Conservation (phyloP, 2,329 filamentous ascomycete genomes). For the Didymella exigua region DNA sequence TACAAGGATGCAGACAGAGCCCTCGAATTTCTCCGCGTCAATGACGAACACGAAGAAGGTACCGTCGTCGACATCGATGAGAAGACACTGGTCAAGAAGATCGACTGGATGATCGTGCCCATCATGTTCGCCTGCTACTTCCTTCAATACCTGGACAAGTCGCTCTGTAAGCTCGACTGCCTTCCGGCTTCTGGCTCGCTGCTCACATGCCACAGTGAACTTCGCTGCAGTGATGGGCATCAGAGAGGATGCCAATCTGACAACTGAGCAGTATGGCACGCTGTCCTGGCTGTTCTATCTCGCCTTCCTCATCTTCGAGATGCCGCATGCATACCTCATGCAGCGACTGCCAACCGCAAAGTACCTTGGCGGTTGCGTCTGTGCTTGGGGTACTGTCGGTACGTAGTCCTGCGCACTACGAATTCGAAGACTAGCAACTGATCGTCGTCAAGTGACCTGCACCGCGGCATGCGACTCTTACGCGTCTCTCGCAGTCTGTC, state of each 20-base stretch:
- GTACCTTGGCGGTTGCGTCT: slow-evolving; percentile 54
- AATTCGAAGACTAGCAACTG: not conserved
- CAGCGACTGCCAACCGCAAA: slow-evolving; percentile 61
- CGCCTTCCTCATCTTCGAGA: slow-evolving; percentile 47
- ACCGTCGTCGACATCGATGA: slow-evolving; percentile 12
- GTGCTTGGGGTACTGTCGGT: slow-evolving; percentile 54
- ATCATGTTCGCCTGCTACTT: slow-evolving; percentile 49
- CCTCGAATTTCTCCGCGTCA: slow-evolving; percentile 27
- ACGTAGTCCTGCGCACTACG: not conserved
- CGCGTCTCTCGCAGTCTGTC: slow-evolving; percentile 55
- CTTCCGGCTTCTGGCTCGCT: no score
- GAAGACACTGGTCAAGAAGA: slow-evolving; percentile 38
- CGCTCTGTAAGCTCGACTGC: slow-evolving; percentile 45
- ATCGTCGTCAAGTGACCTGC: slow-evolving; percentile 48
- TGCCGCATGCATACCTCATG: slow-evolving; percentile 56
- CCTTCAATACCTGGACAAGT: slow-evolving; percentile 51
- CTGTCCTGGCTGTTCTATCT: slow-evolving; percentile 48
- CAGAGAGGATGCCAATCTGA: slow-evolving; percentile 46
- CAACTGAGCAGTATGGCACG: slow-evolving; percentile 45
- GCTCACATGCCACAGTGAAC: slow-evolving; percentile 32
- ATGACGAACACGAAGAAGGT: slow-evolving; percentile 19
- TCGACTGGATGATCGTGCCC: slow-evolving; percentile 51
- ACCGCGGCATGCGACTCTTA: slow-evolving; percentile 53
- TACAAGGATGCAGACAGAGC: slow-evolving; percentile 30
- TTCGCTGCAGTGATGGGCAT: slow-evolving; percentile 53